Evolutionary conservation across 2,329 filamentous ascomycete genomes (phyloP), one percentile per base, ranked within the genome.

Genomic region (Lecanicillium sp.): DNA sequence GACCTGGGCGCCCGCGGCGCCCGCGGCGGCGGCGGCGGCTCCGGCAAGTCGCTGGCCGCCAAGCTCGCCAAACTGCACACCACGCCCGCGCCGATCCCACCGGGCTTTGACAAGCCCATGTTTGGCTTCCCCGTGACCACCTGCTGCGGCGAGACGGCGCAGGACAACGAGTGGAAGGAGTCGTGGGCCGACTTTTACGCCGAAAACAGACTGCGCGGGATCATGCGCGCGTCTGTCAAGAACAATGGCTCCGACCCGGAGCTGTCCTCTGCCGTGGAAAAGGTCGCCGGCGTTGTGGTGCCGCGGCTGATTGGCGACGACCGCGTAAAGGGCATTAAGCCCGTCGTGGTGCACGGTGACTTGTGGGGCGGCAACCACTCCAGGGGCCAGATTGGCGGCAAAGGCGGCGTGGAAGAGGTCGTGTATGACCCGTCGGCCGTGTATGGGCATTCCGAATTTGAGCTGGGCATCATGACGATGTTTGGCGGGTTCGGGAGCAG

Each of bases 391-490:
- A 81, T 94, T 37, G 69, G 69, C 0, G 69, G 66, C 2, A 50
- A 56, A 22, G 68, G 70, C 0, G 70, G 66, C 1, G 62, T 69
- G 0, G 84, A 89, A 48, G 81, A 88, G 47, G 77, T 95, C 1
- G 77, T 94, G 1, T 96, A 80, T 54, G 90, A 96, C 55, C 79
- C 88, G 0, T 83, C 82, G 3, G 74, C 79, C 30, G 84, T 84
- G 46, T 96, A 94, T 54, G 87, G 82, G 2, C 89, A 96, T 57
- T 83, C 74, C 2, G 90, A 97, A 65, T 96, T 82, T 59, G 90
- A 96, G 49, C 65, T 94, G 37, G 90, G 90, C 1, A 95, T 94
- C 48, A 96, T 96, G 88, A 77, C 74, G 37, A 94, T 96, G 88
- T 97, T 96, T 71, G 89, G 89, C 1, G 90, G 90, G 0, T 95